Conservation (phyloP, 2,329 filamentous ascomycete genomes). For the Colletotrichum paranaense region DNA sequence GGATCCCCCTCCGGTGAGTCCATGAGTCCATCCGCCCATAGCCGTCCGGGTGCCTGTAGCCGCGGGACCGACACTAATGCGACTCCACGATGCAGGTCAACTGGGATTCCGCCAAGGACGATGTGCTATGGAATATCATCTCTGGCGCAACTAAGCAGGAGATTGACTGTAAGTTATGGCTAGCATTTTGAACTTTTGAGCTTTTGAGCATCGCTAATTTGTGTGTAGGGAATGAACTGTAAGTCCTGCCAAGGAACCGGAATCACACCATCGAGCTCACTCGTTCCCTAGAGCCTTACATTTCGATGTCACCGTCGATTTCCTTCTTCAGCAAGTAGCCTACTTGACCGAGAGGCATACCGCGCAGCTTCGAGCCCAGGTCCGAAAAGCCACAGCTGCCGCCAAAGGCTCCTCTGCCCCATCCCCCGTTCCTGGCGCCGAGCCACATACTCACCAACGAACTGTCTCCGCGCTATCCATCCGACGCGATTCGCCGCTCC, state of each 20-base stretch:
- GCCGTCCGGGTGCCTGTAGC: slow-evolving; percentile 20
- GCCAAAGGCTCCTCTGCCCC: slow-evolving; percentile 66
- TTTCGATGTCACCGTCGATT: slow-evolving; percentile 88
- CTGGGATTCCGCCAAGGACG: slow-evolving; percentile 90
- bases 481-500: slow-evolving; percentile 67
- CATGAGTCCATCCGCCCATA: slow-evolving; percentile 45
- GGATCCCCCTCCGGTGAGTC: slow-evolving; percentile 84
- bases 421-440: slow-evolving; percentile 66
- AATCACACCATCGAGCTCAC: slow-evolving; percentile 31
- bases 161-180: slow-evolving; percentile 79
- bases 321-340: slow-evolving; percentile 91
- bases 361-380: slow-evolving; percentile 89
- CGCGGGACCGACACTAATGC: slow-evolving; percentile 38
- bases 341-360: slow-evolving; percentile 94
- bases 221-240: slow-evolving; percentile 79
- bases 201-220: slow-evolving; percentile 8
- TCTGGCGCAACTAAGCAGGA: slow-evolving; percentile 85
- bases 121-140: slow-evolving; percentile 88
- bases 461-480: slow-evolving; percentile 65
- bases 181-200: not conserved
- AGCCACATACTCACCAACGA: slow-evolving; percentile 52
- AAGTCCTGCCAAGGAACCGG: slow-evolving; percentile 46
- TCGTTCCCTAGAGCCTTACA: slow-evolving; percentile 68
- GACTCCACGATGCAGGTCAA: slow-evolving; percentile 68
- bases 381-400: slow-evolving; percentile 77